These are phyloP conservation scores for Hypoxylon cercidicola DNA, from an alignment of 495 filamentous ascomycete species.

Conservation along the genomic window DNA sequence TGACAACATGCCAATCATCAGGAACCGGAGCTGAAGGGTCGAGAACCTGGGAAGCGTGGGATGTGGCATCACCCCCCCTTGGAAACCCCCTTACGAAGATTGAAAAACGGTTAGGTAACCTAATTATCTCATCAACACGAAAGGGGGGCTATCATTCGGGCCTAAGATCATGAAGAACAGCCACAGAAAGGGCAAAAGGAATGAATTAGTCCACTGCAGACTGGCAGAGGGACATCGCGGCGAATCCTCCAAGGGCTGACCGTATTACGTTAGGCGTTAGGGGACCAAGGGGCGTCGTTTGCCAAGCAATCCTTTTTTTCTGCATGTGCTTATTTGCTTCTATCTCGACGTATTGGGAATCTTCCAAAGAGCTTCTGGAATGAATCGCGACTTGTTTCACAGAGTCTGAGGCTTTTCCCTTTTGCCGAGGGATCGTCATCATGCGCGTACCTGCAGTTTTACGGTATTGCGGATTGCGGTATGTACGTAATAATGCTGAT, in stretches of 20 bases:
- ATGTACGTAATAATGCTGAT: slow-evolving; percentile 29
- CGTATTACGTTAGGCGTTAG: slow-evolving; percentile 30
- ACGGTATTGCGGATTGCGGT: slow-evolving; percentile 28
- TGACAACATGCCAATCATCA: not conserved
- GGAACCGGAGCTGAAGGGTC: not conserved
- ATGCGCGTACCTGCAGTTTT: slow-evolving; percentile 27
- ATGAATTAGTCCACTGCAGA: not conserved
- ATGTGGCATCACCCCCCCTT: slow-evolving; percentile 6
- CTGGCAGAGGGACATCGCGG: not conserved
- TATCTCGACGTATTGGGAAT: not conserved
- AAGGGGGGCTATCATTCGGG: slow-evolving; percentile 25
- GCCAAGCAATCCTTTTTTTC: slow-evolving; percentile 12
- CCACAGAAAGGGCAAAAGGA: too few relatives aligned
- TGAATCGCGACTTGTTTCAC: slow-evolving; percentile 15
- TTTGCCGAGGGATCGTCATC: slow-evolving; percentile 9
- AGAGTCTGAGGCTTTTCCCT: not conserved
- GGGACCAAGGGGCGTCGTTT: slow-evolving; percentile 2
- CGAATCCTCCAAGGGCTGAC: slow-evolving; percentile 27
- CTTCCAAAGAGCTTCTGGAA: slow-evolving; percentile 24
- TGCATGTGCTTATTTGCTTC: too few relatives aligned
- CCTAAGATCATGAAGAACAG: slow-evolving; percentile 31
- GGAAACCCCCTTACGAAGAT: not conserved
- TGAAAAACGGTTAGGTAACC: not conserved
- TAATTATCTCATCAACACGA: slow-evolving; percentile 21
- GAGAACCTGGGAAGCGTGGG: too few relatives aligned